These are phyloP conservation scores for Trichophyton mentagrophytes DNA, from an alignment of 2,329 filamentous ascomycete genomes.

Conservation along the genomic window DNA sequence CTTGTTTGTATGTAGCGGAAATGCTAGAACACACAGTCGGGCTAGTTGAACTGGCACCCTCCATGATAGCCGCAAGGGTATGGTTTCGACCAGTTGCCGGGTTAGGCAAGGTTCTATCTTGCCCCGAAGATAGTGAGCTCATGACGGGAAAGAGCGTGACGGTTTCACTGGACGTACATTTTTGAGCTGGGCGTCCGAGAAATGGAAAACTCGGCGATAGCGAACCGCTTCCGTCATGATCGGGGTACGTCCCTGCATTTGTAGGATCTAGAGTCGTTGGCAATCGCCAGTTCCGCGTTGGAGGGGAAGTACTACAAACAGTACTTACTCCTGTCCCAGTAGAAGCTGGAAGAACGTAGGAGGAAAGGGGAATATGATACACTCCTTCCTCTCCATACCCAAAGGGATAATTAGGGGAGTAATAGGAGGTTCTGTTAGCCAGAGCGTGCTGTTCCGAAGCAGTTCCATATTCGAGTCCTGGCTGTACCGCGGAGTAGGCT, in stretches of 20 bases:
- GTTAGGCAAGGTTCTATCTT: conserved; percentile 27
- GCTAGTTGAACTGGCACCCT: conserved; percentile 12
- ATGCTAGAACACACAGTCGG: neutral
- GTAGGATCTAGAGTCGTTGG: neutral
- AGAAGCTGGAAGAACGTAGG: neutral
- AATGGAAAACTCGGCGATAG: neutral
- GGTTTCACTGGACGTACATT: conserved; percentile 17
- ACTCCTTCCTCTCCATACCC: neutral
- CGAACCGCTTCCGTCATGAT: neutral
- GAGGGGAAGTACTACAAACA: neutral
- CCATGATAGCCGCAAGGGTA: conserved; percentile 1
- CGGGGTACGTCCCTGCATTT: neutral
- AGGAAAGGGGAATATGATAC: neutral
- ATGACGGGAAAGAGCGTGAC: conserved; percentile 18
- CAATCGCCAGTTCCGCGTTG: neutral
- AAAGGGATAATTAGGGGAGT: neutral
- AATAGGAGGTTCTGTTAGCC: neutral
- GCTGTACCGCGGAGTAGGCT: conserved; percentile 4
- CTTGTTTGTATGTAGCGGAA: conserved; percentile 5
- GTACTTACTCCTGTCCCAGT: neutral
- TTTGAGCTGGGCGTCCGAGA: conserved; percentile 12
- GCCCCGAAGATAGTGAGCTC: conserved; percentile 16
- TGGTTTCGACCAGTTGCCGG: conserved; percentile 18
- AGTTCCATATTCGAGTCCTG: conserved; percentile 5
- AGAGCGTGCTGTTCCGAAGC: neutral